Conservation (phyloP, 202 grass and related monocot genomes). For the Setaria italica region DNA sequence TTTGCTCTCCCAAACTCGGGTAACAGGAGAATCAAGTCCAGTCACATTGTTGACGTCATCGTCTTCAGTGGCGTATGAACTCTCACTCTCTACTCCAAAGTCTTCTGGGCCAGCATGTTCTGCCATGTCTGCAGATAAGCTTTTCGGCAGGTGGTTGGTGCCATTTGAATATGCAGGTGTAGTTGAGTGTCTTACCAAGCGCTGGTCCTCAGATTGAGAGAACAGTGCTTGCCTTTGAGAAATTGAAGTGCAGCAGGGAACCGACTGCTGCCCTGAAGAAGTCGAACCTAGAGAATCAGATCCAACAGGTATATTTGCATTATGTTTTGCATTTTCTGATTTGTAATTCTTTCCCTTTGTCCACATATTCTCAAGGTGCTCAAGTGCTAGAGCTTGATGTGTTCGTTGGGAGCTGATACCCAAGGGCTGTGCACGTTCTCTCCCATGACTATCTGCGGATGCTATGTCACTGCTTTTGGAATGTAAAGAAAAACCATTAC, state of each 20-base stretch:
- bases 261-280: conserved; percentile 46
- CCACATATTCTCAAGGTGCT: conserved; percentile 97
- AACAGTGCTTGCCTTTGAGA: conserved; percentile 37
- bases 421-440: conserved; percentile 58
- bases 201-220: conserved; percentile 41
- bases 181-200: conserved; percentile 41
- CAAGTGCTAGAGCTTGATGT: conserved; percentile 73
- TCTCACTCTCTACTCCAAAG: conserved; percentile 59
- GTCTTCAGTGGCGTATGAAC: conserved; percentile 66
- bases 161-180: conserved; percentile 55
- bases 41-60: conserved; percentile 78
- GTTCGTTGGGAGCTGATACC: conserved; percentile 61
- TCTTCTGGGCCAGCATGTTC: conserved; percentile 59
- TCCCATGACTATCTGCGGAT: conserved; percentile 45
- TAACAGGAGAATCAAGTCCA: conserved; percentile 94
- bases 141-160: conserved; percentile 37
- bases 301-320: conserved; percentile 39
- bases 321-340: conserved; percentile 60
- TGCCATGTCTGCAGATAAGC: conserved; percentile 51
- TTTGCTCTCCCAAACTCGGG: conserved; percentile 99
- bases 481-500: conserved; percentile 43
- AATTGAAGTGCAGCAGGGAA: conserved; percentile 37
- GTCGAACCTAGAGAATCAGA: conserved; percentile 38
- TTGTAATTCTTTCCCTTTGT: conserved; percentile 95
- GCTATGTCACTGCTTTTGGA: conserved; percentile 48